Evolutionary conservation across 495 filamentous ascomycete species (phyloP), one percentile per base, ranked within the genome.

Genomic region (Penicillium herquei): DNA sequence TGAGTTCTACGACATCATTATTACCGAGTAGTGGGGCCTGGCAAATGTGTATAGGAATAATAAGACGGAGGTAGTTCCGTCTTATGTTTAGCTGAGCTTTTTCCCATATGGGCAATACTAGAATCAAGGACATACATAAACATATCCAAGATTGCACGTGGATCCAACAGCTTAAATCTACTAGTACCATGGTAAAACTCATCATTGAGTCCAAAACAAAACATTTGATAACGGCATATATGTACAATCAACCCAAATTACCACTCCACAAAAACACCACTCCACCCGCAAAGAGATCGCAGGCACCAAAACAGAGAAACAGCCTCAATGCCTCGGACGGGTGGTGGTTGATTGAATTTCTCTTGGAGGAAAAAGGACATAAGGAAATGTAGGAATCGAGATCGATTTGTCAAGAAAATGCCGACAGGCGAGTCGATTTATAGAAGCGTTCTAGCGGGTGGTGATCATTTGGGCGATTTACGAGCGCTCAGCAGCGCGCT

Each of bases 401-500:
- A 18, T 50, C 18, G 48, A 50, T 26, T 26, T 26, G 21, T 26
- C 48, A 50, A 50, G 48, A 16, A 50, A 21, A 41, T 47, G 60
- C 63, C 62, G 65, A 64, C 55, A 48, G 63, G 63, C 59, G 57
- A 42, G 54, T 50, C 32, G 51, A 49, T 37, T 26, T 26, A 30
- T 11, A 17, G 17, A 44, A 30, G 7, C 41, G 16, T 49, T 46
- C 51, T 52, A 56, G 49, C 12, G 39, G 26, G 44, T 56, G 40
- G 57, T 40, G 54, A 56, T 52, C 52, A 57, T 37, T 53, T 44
- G 55, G 48, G 16, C 57, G 55, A 65, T 70, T 63, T 74, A 76
- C 17, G 51, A 64, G 64, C 70, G 61, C 54, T 65, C 55, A 49
- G 70, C 67, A 52, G 82, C 83, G 64, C 87, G 79, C 72, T 88